Evolutionary conservation across 345 rosid species (phyloP), one percentile per base, ranked within the genome.

Genomic region (Sapria himalayana): DNA sequence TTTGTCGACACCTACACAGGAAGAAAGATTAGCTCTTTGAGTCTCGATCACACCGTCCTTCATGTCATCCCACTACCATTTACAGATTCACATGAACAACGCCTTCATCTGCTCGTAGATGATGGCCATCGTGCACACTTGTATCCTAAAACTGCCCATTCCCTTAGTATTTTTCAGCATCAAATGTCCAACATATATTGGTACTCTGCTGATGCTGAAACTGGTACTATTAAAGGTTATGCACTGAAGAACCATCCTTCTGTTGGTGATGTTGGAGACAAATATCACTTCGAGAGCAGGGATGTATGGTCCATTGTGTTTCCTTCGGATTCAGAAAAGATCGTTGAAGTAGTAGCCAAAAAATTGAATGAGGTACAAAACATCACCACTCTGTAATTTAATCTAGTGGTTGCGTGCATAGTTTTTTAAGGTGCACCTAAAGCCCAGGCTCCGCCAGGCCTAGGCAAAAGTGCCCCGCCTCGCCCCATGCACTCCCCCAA

Each of bases 281-380:
- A 74, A 39, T 84, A 67, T 73, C 74, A 92, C 64, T 91, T 79
- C 61, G 81, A 69, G 37, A 58, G 78, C 43, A 63, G 67, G 58
- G 73, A 73, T 27, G 67, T 77, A 33, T 91, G 99, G 99, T 84
- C 93, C 21, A 49, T 91, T 56, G 77, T 84, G 16, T 80, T 91
- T 58, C 99, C 99, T 19, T 55, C 48, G 5, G 93, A 91, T 22
- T 71, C 93, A 6, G 99, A 91, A 69, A 80, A 75, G 72, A 84
- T 84, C 48, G 69, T 80, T 33, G 64, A 72, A 50, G 56, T 85
- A 22, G 79, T 66, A 50, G 67, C 78, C 27, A 71, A 71, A 48
- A 82, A 74, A 62, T 56, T 39, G 23, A 77, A 74, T 43, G 99
- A 91, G 95, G 99, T 91, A 72, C 27, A 29, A n/a, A n/a, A n/a